Evolutionary conservation across 2,329 filamentous ascomycete species (phyloP).

Genomic region (Colletotrichum siamense): DNA sequence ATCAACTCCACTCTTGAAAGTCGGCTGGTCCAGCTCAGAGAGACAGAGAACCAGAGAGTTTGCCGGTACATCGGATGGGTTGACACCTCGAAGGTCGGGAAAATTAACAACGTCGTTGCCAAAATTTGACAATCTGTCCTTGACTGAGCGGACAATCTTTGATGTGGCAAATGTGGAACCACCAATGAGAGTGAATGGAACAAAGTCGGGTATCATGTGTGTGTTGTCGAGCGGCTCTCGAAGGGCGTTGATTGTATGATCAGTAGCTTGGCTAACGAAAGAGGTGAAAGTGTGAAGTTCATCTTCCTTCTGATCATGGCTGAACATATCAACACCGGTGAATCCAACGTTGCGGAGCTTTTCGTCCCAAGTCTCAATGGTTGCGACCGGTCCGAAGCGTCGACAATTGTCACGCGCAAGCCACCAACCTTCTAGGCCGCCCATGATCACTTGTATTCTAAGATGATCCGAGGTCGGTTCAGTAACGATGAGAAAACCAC

Average conservation of each 20-base stretch:
- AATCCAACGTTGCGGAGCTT: neutral
- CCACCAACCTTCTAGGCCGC: neutral
- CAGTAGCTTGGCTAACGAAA: neutral
- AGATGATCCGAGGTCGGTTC: constrained; percentile 22
- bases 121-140: neutral
- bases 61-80: neutral
- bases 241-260: neutral
- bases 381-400: neutral
- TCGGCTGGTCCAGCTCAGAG: neutral
- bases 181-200: neutral
- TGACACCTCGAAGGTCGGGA: neutral
- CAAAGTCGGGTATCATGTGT: neutral
- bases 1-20: neutral
- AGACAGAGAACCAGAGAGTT: neutral
- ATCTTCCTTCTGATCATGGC: neutral
- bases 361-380: neutral
- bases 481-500: constrained; percentile 32
- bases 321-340: neutral
- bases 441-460: neutral
- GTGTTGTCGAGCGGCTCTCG: neutral
- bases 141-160: neutral
- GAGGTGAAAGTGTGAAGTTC: neutral
- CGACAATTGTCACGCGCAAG: neutral
- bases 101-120: neutral
- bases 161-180: neutral